Base-by-base conservation (phyloP, 345 rosid genomes). In the Isatis tinctoria region DNA sequence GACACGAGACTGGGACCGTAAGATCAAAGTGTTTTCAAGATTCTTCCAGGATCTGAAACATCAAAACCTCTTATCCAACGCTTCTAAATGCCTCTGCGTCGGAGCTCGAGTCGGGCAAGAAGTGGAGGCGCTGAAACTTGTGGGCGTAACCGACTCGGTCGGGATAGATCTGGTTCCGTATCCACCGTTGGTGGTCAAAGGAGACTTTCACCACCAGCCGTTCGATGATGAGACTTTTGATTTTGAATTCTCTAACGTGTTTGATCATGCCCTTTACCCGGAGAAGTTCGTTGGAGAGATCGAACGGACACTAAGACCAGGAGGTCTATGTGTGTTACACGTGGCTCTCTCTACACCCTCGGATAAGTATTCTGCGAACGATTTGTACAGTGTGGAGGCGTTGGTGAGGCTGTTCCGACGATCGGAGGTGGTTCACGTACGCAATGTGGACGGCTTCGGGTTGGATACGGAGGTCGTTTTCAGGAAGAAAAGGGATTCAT, bases 61-160 rank as follows among this genome's bases (percentile, higher is more conserved):
- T 22, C 33, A 74, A 14, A 51, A 49, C 14, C 84, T 88, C 32
- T 86, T 93, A 44, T 72, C 76, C 16, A 84, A 85, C 69, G 39
- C 68, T 5, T 93, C 92, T 2, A 88, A 82, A 35, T 77, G 95
- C 30, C 83, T 93, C 62, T 86, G 85, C 72, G 68, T 93, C 51
- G 98, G 98, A 3, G 97, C 97, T 5, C 77, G 97, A 0, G 90
- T 90, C 48, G 98, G 98, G 3, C 97, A 93, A 76, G 96, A 93
- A 80, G 97, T 93, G 39, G 92, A 82, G 69, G 95, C 98, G 2
- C 65, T 90, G 48, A 80, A 66, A 66, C 85, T 78, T 10, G 62
- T 90, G 41, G 97, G 97, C 1, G 93, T 90, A 0, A 10, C 58
- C 0, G 85, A 90, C 75, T 84, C 96, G 6, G 72, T 93, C 12